A percentile compares a stretch with the other conserved stretches of the same genome.
phyloP scores from a whole-genome alignment of 2,329 filamentous ascomycete species.

The Cladosporium sp. region DNA sequence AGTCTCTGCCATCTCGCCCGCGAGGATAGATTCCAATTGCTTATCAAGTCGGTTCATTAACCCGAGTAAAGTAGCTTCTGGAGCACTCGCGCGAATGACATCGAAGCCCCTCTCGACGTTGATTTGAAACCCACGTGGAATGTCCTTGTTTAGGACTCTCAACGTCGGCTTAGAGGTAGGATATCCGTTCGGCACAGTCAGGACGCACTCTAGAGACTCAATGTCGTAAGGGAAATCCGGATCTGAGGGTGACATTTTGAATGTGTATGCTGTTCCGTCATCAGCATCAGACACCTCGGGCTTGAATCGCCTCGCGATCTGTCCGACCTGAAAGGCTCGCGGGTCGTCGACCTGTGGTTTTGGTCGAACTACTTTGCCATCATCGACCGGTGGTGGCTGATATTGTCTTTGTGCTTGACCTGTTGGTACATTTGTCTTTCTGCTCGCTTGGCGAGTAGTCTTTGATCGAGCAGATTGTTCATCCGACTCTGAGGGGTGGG shows the following conservation, averaged over 20 bases:
- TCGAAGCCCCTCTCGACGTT: conserved; percentile 75
- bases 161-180: conserved; percentile 56
- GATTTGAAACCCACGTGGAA: conserved; percentile 66
- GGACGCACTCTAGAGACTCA: conserved; percentile 60
- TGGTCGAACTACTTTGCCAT: conserved; percentile 54
- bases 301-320: conserved; percentile 63
- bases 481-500: not conserved
- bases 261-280: conserved; percentile 54
- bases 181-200: conserved; percentile 61
- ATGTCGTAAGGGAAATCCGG: conserved; percentile 81
- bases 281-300: conserved; percentile 44
- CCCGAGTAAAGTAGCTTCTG: conserved; percentile 57
- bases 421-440: conserved; percentile 15
- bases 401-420: conserved; percentile 19
- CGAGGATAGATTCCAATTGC: conserved; percentile 64
- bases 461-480: not conserved
- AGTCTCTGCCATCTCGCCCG: conserved; percentile 65
- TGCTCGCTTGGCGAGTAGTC: conserved; percentile 5
- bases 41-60: conserved; percentile 67
- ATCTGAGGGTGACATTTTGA: conserved; percentile 68
- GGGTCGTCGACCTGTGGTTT: conserved; percentile 62
- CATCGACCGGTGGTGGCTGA: conserved; percentile 31
- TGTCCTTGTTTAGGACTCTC: conserved; percentile 62
- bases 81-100: conserved; percentile 51
- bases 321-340: conserved; percentile 67